A percentile compares a stretch with the other conserved stretches of the same genome.
Conservation (phyloP, 768 basidiomycete species). For the Dictyophora rubrovolvata region DNA sequence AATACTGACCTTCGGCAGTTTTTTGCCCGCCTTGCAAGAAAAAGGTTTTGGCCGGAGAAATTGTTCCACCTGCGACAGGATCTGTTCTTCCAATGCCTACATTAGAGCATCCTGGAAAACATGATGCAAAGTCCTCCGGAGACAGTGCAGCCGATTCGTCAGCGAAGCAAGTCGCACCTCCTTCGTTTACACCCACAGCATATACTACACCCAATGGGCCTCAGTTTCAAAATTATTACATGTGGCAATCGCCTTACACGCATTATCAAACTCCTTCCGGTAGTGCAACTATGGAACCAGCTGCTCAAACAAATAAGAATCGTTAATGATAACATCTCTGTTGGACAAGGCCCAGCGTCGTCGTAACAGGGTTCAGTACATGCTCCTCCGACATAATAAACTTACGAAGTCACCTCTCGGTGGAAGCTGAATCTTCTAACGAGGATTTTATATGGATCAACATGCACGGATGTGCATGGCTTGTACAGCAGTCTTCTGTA, state of each 20-base stretch:
- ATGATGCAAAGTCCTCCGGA: neutral
- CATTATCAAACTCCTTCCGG: too few relatives aligned
- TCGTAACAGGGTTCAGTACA: too few relatives aligned
- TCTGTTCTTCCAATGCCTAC: neutral
- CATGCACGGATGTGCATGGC: too few relatives aligned
- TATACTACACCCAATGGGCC: neutral
- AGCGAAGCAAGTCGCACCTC: neutral
- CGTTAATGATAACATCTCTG: too few relatives aligned
- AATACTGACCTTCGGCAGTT: neutral
- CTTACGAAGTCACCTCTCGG: too few relatives aligned
- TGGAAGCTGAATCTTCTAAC: too few relatives aligned
- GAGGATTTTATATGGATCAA: too few relatives aligned
- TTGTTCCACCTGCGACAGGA: neutral
- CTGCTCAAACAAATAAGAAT: too few relatives aligned
- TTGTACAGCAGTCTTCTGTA: too few relatives aligned
- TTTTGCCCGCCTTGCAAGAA: conserved; percentile 7
- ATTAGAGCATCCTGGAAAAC: neutral
- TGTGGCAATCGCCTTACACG: neutral
- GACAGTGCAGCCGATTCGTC: neutral
- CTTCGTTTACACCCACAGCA: neutral
- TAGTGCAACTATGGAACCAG: too few relatives aligned
- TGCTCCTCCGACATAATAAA: too few relatives aligned
- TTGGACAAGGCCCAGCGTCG: too few relatives aligned
- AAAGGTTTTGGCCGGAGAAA: neutral
- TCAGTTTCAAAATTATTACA: neutral